Conservation (phyloP, 2,329 filamentous ascomycete species). For the Botrytis pseudocinerea region DNA sequence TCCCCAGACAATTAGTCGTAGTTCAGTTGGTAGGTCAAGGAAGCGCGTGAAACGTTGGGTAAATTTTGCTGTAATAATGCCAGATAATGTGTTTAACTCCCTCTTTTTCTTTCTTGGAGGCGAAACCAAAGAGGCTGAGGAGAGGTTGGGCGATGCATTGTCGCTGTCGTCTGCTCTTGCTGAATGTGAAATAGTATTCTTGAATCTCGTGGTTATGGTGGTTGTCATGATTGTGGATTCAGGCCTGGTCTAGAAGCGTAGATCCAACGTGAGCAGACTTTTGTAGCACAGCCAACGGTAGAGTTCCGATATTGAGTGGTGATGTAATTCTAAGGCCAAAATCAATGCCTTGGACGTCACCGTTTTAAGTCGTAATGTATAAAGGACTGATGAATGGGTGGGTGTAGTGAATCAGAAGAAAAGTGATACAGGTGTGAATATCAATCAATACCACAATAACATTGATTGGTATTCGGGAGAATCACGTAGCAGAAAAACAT, state of each 20-base stretch:
- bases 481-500: conserved; percentile 5
- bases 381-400: not conserved
- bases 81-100: not conserved
- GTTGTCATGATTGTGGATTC: not conserved
- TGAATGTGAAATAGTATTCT: conserved; percentile 8
- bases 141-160: not conserved
- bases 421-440: not conserved
- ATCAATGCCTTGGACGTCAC: not conserved
- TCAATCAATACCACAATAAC: not conserved
- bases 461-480: not conserved
- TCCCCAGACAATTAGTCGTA: conserved; percentile 38
- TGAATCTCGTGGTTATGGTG: not conserved
- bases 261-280: not conserved
- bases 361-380: not conserved
- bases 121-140: not conserved
- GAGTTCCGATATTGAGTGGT: not conserved
- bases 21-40: conserved; percentile 33
- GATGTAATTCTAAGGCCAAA: not conserved
- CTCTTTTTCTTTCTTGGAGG: not conserved
- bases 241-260: not conserved
- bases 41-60: conserved; percentile 26
- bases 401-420: not conserved
- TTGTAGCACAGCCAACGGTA: not conserved
- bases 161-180: conserved; percentile 42
- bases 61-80: conserved; percentile 21